Evolutionary conservation across 306 rosid genomes (phyloP).

Genomic region (Cucumis sativus): Cucumber_9930_V3 NC_026657.2:39749001-39749500

Average conservation of each 20-base stretch:
- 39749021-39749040: not conserved
- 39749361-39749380: constrained; percentile 74
- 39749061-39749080: not conserved
- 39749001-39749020: not conserved
- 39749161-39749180: constrained; percentile 20
- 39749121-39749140: not conserved
- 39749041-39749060: not conserved
- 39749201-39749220: constrained; percentile 60
- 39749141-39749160: not conserved
- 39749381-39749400: not conserved
- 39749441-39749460: not conserved
- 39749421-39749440: not conserved
- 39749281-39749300: constrained; percentile 65
- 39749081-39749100: not conserved
- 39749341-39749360: constrained; percentile 70
- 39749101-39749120: not conserved
- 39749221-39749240: constrained; percentile 84
- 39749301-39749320: constrained; percentile 93
- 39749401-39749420: not conserved
- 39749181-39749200: constrained; percentile 70
- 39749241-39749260: constrained; percentile 91
- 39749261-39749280: constrained; percentile 81
- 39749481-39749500: constrained; percentile 7
- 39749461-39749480: not conserved
- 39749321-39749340: constrained; percentile 78